Evolutionary conservation across 2,329 filamentous ascomycete genomes (phyloP).

Genomic region (Cytospora piceae): DNA sequence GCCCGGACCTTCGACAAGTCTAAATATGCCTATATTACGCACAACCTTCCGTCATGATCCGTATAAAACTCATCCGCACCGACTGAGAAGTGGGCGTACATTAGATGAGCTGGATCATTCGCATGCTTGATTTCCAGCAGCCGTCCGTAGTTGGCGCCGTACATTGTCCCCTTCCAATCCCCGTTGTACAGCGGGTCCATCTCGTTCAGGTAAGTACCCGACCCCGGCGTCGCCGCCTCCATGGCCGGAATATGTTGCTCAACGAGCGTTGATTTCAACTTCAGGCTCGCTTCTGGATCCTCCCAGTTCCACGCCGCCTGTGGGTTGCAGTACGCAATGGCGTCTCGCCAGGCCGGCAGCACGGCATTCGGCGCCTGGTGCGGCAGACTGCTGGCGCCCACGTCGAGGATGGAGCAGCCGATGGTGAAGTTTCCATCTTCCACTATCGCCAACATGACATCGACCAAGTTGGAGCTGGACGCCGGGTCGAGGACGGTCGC

Average conservation of each 20-base stretch:
- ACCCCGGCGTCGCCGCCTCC: slow-evolving; percentile 32
- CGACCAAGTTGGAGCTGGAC: too few relatives aligned
- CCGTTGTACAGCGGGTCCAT: slow-evolving; percentile 38
- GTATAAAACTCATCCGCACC: slow-evolving; percentile 44
- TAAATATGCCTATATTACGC: slow-evolving; percentile 13
- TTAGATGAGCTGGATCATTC: slow-evolving; percentile 37
- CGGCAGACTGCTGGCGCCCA: too few relatives aligned
- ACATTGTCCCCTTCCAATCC: slow-evolving; percentile 38
- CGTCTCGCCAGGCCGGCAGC: slow-evolving; percentile 40
- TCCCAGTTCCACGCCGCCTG: slow-evolving; percentile 35
- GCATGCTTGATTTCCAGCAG: slow-evolving; percentile 38
- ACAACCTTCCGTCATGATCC: slow-evolving; percentile 39
- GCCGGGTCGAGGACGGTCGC: too few relatives aligned
- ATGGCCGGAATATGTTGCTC: slow-evolving; percentile 37
- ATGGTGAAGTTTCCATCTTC: too few relatives aligned
- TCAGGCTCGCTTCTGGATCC: slow-evolving; percentile 31
- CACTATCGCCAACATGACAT: too few relatives aligned
- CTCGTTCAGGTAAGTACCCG: slow-evolving; percentile 39
- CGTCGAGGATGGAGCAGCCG: too few relatives aligned
- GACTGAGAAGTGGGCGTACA: slow-evolving; percentile 37
- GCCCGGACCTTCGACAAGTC: too few relatives aligned
- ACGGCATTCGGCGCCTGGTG: background rate
- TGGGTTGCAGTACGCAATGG: slow-evolving; percentile 34
- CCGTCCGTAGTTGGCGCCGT: slow-evolving; percentile 37
- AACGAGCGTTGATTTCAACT: slow-evolving; percentile 28